Evolutionary conservation across 768 basidiomycete species (phyloP).

Genomic region (Boletus rufocinnamomeus): DNA sequence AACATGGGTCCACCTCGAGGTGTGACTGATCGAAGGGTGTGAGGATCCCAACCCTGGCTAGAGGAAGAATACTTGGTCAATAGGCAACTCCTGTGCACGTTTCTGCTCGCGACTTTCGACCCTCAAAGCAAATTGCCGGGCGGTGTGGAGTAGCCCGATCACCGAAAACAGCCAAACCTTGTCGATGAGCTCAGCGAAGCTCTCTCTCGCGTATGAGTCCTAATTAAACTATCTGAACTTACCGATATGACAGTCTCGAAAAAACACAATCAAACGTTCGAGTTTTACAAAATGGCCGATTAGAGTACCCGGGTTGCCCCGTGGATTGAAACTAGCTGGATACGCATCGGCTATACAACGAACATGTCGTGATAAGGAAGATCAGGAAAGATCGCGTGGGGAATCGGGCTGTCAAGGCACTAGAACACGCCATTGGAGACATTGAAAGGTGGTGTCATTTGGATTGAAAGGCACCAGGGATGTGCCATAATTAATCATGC

Average conservation of each 20-base stretch:
- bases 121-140: constrained; percentile 27
- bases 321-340: constrained; percentile 9
- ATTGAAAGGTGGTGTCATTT: constrained; percentile 12
- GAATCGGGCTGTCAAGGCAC: constrained; percentile 26
- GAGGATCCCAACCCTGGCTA: constrained; percentile 33
- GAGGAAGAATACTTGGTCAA: constrained; percentile 11
- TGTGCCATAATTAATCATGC: constrained; percentile 19
- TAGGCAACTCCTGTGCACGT: constrained; percentile 27
- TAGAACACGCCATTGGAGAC: constrained; percentile 17
- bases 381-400: constrained; percentile 12
- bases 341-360: constrained; percentile 11
- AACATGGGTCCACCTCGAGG: constrained; percentile 38
- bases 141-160: constrained; percentile 30
- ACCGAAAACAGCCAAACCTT: constrained; percentile 29
- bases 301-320: constrained; percentile 9
- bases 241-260: constrained; percentile 11
- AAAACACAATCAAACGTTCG: constrained; percentile 11
- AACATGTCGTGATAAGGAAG: constrained; percentile 10
- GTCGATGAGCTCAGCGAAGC: constrained; percentile 34
- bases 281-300: constrained; percentile 8
- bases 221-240: constrained; percentile 30
- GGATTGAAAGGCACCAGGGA: constrained; percentile 25
- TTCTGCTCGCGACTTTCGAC: constrained; percentile 10
- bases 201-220: constrained; percentile 14
- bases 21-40: constrained; percentile 35